These are phyloP conservation scores for Candida smagusa DNA, from an alignment of 1,139 yeast genomes.

Conservation along the genomic window DNA sequence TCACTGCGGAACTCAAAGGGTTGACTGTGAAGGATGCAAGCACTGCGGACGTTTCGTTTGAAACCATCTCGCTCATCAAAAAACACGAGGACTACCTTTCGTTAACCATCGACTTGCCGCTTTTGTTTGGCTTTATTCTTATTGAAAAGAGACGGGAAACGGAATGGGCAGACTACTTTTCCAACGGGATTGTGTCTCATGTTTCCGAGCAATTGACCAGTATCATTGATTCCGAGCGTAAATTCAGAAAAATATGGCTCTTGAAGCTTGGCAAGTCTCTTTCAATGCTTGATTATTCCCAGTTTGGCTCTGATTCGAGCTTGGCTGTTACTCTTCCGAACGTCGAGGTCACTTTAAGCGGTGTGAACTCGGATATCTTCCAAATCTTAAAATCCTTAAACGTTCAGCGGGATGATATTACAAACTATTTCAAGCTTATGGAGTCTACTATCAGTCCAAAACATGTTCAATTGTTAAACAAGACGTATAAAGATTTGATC, in stretches of 20 bases:
- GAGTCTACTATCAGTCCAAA: conserved; percentile 19
- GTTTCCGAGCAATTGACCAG: conserved; percentile 60
- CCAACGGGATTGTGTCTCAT: conserved; percentile 47
- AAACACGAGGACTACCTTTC: conserved; percentile 46
- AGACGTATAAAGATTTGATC: conserved; percentile 45
- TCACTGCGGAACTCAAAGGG: conserved; percentile 28
- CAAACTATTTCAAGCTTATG: conserved; percentile 30
- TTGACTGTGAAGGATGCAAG: conserved; percentile 7
- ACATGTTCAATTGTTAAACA: conserved; percentile 39
- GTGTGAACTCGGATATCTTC: conserved; percentile 19
- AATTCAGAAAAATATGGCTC: conserved; percentile 60
- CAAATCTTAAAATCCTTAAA: conserved; percentile 21
- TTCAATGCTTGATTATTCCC: conserved; percentile 21
- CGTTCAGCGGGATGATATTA: conserved; percentile 41
- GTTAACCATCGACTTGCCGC: conserved; percentile 69
- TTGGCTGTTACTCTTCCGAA: conserved; percentile 28
- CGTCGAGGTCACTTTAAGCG: conserved; percentile 40
- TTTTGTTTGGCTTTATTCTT: conserved; percentile 72
- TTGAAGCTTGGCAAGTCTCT: conserved; percentile 54
- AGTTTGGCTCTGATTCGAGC: conserved; percentile 18
- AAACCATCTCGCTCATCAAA: conserved; percentile 31
- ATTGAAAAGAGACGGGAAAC: conserved; percentile 68
- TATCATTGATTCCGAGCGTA: conserved; percentile 56
- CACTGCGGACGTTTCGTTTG: conserved; percentile 14
- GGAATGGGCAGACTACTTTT: conserved; percentile 60